Evolutionary conservation across 441 rosid species (phyloP).

Genomic region (Capsella rubella): DNA sequence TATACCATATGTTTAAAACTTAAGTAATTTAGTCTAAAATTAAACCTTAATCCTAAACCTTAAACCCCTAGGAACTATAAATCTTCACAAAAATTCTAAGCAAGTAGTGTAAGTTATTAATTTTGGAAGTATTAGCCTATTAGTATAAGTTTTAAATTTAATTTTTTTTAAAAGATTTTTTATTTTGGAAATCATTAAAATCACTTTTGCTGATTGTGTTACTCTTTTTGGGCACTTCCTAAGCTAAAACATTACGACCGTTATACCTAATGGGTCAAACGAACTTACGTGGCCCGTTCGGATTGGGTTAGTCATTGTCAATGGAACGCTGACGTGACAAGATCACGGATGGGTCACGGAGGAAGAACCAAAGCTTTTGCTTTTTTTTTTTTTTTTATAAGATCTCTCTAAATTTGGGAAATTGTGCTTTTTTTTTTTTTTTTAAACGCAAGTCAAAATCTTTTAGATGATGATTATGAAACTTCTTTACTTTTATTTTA

Average conservation of each 20-base stretch:
- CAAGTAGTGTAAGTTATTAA: too few relatives aligned
- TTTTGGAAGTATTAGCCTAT: too few relatives aligned
- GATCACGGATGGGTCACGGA: slow-evolving; percentile 32
- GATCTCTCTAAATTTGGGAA: slow-evolving; percentile 43
- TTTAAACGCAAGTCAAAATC: slow-evolving; percentile 25
- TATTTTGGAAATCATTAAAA: not conserved
- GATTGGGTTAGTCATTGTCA: slow-evolving; percentile 15
- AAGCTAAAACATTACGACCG: slow-evolving; percentile 49
- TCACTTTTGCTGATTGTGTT: slow-evolving; percentile 13
- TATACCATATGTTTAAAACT: not conserved
- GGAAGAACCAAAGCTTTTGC: slow-evolving; percentile 34
- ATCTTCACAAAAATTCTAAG: too few relatives aligned
- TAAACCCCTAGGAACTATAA: not conserved
- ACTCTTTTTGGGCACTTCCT: slow-evolving; percentile 41
- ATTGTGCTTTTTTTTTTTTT: slow-evolving; percentile 31
- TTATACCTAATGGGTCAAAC: slow-evolving; percentile 27
- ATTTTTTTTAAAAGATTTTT: too few relatives aligned
- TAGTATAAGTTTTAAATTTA: too few relatives aligned
- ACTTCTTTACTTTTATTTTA: slow-evolving; percentile 1
- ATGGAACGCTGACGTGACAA: slow-evolving; percentile 31
- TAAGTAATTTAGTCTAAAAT: too few relatives aligned
- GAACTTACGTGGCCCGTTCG: not conserved
- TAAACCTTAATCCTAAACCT: not conserved
- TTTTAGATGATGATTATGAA: slow-evolving; percentile 4
- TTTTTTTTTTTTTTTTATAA: not conserved